Evolutionary conservation across 106 monocot genomes (phyloP).

Genomic region (Phalaenopsis aphrodite): DNA sequence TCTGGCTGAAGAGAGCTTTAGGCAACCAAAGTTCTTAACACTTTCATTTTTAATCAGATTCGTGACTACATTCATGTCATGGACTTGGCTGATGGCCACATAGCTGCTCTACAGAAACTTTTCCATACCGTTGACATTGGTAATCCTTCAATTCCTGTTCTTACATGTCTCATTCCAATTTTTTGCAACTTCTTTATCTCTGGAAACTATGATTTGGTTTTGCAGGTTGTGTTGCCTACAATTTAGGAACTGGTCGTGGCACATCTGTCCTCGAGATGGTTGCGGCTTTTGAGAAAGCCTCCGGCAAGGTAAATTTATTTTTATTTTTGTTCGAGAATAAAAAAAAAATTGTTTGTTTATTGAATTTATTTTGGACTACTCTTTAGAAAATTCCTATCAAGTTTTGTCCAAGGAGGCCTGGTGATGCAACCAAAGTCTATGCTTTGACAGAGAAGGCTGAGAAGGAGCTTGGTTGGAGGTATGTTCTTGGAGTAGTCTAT

Average conservation of each 20-base stretch:
- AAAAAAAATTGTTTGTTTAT: not conserved
- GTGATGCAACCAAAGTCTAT: slow-evolving; percentile 76
- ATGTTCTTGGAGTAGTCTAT: slow-evolving; percentile 5
- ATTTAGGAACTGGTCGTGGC: slow-evolving; percentile 78
- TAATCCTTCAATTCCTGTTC: not conserved
- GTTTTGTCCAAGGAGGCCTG: slow-evolving; percentile 58
- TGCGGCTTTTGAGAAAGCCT: slow-evolving; percentile 79
- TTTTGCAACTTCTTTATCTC: not conserved
- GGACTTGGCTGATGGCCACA: slow-evolving; percentile 77
- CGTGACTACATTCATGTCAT: slow-evolving; percentile 66
- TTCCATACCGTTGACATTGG: slow-evolving; percentile 30
- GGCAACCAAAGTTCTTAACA: not conserved
- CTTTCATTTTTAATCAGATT: slow-evolving; percentile 23
- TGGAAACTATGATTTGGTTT: not conserved
- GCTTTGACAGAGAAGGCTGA: slow-evolving; percentile 70
- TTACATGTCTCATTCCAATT: not conserved
- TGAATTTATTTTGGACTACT: not conserved
- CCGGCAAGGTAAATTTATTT: slow-evolving; percentile 48
- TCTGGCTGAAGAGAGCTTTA: not conserved
- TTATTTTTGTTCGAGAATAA: not conserved
- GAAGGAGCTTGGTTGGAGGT: slow-evolving; percentile 83
- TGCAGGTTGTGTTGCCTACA: slow-evolving; percentile 87
- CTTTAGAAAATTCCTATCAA: slow-evolving; percentile 66
- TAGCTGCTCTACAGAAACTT: slow-evolving; percentile 63
- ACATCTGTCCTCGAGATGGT: slow-evolving; percentile 84